Evolutionary conservation across 495 filamentous ascomycete genomes (phyloP), one percentile per base, ranked within the genome.

Genomic region (Durotheca rogersii): DNA sequence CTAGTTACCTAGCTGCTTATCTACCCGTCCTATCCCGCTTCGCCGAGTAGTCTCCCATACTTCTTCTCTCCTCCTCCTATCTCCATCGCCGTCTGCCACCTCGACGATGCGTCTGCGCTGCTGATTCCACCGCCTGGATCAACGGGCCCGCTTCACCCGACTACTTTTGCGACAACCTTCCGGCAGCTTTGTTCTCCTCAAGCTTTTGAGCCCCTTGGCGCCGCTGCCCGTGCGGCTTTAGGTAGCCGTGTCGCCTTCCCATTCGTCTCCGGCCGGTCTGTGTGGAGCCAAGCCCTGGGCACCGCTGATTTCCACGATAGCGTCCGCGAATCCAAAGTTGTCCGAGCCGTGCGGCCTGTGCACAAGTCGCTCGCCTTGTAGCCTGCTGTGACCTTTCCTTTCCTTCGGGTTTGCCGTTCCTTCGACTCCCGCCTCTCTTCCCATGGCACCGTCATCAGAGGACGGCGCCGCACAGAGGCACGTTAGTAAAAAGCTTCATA

Each of bases 401-500:
- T n/a, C 31, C 29, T 21, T 29, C 21, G 46, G 19, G 30, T 23
- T 31, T 18, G 9, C n/a, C 30, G 32, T 34, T n/a, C n/a, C n/a
- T n/a, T n/a, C n/a, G n/a, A n/a, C n/a, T n/a, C n/a, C n/a, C n/a
- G n/a, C n/a, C n/a, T n/a, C n/a, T n/a, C n/a, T 39, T 27, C 30
- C 48, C 17, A 65, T 65, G 62, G 59, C 59, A 16, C 41, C 54
- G 17, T 23, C 36, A 11, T 45, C 30, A 21, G 51, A 56, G 12
- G 59, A 67, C n/a, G 42, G 36, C 19, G 29, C 45, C 17, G 32
- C 47, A 21, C 56, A 43, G 5, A 64, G 68, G 38, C 70, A 65
- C 39, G 55, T 70, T 5, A 68, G 66, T 19, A 67, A 80, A 34
- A 84, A 79, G 66, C 67, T 85, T 42, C 78, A 77, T n/a, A 84